Percentiles rank a stretch among this genome's conserved stretches.
Conservation (phyloP, 176 grass and related monocot species). For the Lolium rigidum region DNA sequence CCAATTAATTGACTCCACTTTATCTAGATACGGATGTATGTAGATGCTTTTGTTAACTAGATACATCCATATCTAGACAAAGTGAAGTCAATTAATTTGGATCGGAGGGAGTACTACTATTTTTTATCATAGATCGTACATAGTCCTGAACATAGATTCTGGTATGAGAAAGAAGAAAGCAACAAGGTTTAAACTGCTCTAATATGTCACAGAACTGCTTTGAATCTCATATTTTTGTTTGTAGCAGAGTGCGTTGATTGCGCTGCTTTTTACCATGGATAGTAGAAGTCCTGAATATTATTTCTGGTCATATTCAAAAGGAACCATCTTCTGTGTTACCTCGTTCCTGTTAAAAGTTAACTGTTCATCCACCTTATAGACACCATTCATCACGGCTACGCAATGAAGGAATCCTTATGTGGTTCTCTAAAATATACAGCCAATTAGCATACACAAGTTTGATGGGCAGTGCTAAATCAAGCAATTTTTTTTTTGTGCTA, state of each 20-base stretch:
- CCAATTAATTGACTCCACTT: no score
- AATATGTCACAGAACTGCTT: neutral
- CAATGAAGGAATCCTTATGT: neutral
- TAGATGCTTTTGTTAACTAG: no score
- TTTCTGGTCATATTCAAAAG: neutral
- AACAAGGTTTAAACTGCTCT: neutral
- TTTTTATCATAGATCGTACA: neutral
- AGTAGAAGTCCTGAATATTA: neutral
- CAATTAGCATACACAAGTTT: neutral
- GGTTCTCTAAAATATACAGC: constrained; percentile 11
- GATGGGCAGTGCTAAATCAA: constrained; percentile 8
- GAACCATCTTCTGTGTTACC: neutral
- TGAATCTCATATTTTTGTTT: neutral
- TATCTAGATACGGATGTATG: no score
- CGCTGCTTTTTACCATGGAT: no score
- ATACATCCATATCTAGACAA: no score
- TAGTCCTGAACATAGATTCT: constrained; percentile 18
- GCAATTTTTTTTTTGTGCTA: neutral
- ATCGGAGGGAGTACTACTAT: no score
- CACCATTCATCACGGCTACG: neutral
- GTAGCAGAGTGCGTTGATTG: neutral
- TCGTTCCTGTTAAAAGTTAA: neutral
- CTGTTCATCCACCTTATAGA: neutral
- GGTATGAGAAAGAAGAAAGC: neutral
- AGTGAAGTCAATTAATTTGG: no score